Evolutionary conservation across 2,329 filamentous ascomycete species (phyloP).

Genomic region (Biscogniauxia sp.): DNA sequence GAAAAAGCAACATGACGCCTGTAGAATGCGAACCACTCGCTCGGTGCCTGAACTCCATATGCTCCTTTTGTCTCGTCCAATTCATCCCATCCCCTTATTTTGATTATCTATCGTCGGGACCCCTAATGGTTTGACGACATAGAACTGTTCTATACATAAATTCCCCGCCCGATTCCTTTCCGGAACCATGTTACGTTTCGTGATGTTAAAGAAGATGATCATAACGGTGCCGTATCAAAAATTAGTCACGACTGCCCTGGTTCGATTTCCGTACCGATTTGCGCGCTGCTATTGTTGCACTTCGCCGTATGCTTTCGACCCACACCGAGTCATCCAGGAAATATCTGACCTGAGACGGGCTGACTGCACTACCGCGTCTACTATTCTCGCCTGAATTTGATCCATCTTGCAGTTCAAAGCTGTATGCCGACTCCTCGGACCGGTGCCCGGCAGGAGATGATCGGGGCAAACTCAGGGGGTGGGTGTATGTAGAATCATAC

Average conservation of each 20-base stretch:
- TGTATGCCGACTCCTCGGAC: conserved; percentile 54
- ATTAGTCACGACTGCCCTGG: conserved; percentile 24
- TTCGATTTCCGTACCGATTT: conserved; percentile 39
- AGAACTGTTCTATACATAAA: background rate
- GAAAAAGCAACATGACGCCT: conserved; percentile 6
- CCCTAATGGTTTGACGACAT: conserved; percentile 1
- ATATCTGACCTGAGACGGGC: conserved; percentile 74
- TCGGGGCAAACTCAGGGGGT: conserved; percentile 55
- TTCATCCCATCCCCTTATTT: conserved; percentile 11
- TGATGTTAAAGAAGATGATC: conserved; percentile 6
- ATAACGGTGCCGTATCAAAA: background rate
- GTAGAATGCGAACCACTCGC: conserved; percentile 6
- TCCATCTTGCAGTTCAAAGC: conserved; percentile 55
- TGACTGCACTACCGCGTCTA: conserved; percentile 67
- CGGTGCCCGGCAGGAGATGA: conserved; percentile 40
- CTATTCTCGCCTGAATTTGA: conserved; percentile 43
- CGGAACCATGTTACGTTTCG: background rate
- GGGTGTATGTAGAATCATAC: conserved; percentile 42
- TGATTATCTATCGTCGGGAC: conserved; percentile 1
- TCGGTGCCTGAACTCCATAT: conserved; percentile 8
- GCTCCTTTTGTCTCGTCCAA: conserved; percentile 21
- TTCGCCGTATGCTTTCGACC: conserved; percentile 88
- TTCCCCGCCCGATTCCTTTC: background rate
- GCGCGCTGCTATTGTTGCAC: conserved; percentile 65
- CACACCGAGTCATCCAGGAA: conserved; percentile 87